Conservation (phyloP, 164 flowering plant genomes). For the Paratinospora sagittata region DNA sequence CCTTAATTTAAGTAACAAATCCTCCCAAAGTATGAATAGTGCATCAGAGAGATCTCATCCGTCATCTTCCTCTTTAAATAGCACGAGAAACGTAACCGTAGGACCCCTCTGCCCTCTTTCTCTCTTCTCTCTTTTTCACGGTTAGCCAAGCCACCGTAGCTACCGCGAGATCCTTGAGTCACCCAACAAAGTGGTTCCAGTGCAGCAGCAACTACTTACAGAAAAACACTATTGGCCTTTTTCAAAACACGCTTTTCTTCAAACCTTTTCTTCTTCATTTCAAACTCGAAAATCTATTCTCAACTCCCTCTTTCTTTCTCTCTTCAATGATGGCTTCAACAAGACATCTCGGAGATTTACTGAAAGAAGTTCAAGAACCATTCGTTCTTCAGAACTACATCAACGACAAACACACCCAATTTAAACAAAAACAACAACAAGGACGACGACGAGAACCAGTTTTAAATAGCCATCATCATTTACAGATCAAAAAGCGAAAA, state of each 20-base stretch:
- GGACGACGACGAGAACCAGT: not conserved
- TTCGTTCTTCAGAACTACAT: slow-evolving; percentile 61
- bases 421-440: too few species aligned
- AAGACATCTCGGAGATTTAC: slow-evolving; percentile 54
- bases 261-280: not conserved
- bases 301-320: not conserved
- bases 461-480: slow-evolving; percentile 8
- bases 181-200: not conserved
- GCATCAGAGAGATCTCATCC: not conserved
- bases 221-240: not conserved
- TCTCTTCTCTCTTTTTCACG: not conserved
- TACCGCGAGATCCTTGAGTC: too few species aligned
- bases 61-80: not conserved
- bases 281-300: not conserved
- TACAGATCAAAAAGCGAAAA: slow-evolving; percentile 35
- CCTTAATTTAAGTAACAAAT: too few species aligned
- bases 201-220: not conserved
- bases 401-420: slow-evolving; percentile 35
- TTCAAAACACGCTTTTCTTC: not conserved
- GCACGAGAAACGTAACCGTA: too few species aligned
- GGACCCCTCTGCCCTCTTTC: slow-evolving; percentile 1
- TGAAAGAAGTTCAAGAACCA: slow-evolving; percentile 84
- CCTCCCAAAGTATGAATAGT: too few species aligned
- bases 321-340: slow-evolving; percentile 28
- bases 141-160: too few species aligned